Conservation (phyloP, 2,329 filamentous ascomycete species). For the Ambrosiella beaveri region DNA sequence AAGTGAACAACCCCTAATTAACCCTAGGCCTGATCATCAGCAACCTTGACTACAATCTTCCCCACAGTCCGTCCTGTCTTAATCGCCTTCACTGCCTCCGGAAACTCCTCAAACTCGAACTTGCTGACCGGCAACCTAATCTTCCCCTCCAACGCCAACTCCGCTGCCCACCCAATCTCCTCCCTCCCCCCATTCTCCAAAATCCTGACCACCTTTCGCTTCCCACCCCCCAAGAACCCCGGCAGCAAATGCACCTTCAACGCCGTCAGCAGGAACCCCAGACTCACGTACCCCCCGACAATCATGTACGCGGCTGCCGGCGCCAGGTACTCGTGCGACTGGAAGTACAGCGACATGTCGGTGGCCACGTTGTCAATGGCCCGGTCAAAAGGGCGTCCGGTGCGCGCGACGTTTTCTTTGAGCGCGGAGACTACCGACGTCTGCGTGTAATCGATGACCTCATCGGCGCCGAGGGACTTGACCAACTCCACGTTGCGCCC, state of each 20-base stretch:
- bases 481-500: constrained; percentile 39
- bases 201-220: constrained; percentile 26
- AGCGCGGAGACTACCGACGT: constrained; percentile 30
- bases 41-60: constrained; percentile 36
- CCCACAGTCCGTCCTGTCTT: constrained; percentile 41
- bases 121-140: constrained; percentile 38
- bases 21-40: constrained; percentile 11
- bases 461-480: constrained; percentile 43
- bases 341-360: constrained; percentile 34
- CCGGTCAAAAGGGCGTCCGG: constrained; percentile 25
- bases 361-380: constrained; percentile 44
- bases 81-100: constrained; percentile 39
- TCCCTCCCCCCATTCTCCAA: constrained; percentile 24
- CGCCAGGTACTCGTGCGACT: constrained; percentile 32
- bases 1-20: background rate
- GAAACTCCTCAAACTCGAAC: constrained; percentile 38
- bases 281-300: constrained; percentile 26
- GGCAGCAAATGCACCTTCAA: constrained; percentile 18
- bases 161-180: constrained; percentile 32
- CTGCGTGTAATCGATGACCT: constrained; percentile 43
- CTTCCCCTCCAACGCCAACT: constrained; percentile 41
- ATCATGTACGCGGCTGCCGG: constrained; percentile 31
- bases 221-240: constrained; percentile 23
- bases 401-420: constrained; percentile 24
- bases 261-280: constrained; percentile 16